Conservation (phyloP, 2,329 filamentous ascomycete species). For the Sphaerulina vaccinii region DNA sequence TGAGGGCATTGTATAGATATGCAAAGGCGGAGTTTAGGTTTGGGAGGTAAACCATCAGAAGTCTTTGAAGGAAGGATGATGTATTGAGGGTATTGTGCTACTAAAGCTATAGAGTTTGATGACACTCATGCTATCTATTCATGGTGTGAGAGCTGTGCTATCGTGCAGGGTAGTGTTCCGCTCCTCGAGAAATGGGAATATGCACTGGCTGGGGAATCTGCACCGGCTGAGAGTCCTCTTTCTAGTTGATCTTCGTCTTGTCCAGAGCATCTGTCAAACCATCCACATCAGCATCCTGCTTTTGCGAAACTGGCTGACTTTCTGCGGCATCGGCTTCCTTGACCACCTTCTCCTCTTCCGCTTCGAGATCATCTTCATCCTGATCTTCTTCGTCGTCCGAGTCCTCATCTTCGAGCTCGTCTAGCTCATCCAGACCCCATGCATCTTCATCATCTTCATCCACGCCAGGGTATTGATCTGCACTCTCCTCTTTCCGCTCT, state of each 20-base stretch:
- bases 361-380: conserved; percentile 55
- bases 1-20: conserved; percentile 79
- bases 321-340: conserved; percentile 71
- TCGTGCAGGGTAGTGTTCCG: background rate
- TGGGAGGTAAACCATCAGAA: conserved; percentile 52
- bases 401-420: conserved; percentile 75
- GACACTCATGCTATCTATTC: conserved; percentile 1
- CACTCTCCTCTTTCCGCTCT: conserved; percentile 51
- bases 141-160: background rate
- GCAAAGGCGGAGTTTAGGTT: conserved; percentile 86
- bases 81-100: conserved; percentile 12
- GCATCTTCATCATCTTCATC: conserved; percentile 72
- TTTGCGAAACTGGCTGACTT: conserved; percentile 68
- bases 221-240: too few species aligned
- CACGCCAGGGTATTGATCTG: conserved; percentile 52
- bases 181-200: background rate
- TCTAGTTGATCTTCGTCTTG: conserved; percentile 58
- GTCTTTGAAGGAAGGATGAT: conserved; percentile 38
- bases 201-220: too few species aligned
- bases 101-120: background rate
- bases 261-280: conserved; percentile 71
- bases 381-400: conserved; percentile 65
- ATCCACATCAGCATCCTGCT: conserved; percentile 76
- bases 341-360: conserved; percentile 67
- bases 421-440: conserved; percentile 82